A percentile compares a stretch with the other conserved stretches of the same genome.
Evolutionary conservation across 2,329 filamentous ascomycete species (phyloP).

Genomic region (Pseudogymnoascus verrucosus): DNA sequence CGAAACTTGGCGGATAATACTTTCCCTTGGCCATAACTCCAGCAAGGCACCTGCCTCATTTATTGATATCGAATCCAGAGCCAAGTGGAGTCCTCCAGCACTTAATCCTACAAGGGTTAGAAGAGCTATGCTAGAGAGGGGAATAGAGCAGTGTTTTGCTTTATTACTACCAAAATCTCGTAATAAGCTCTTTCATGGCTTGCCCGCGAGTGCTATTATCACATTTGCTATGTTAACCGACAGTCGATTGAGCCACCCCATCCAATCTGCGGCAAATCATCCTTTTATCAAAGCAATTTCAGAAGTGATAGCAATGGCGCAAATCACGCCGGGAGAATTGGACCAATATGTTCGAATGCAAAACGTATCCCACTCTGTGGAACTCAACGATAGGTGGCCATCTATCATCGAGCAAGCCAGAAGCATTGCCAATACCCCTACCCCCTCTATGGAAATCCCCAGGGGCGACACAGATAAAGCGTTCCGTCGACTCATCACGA

Average conservation of each 20-base stretch:
- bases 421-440: not conserved
- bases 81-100: not conserved
- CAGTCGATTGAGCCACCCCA: not conserved
- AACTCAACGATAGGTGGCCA: not conserved
- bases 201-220: slow-evolving; percentile 21
- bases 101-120: slow-evolving; percentile 10
- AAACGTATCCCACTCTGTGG: not conserved
- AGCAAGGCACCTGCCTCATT: not conserved
- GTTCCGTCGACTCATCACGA: not conserved
- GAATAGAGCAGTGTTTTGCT: slow-evolving; percentile 14
- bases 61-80: not conserved
- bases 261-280: not conserved
- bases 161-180: slow-evolving; percentile 18
- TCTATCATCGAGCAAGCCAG: slow-evolving; percentile 4
- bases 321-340: not conserved
- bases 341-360: slow-evolving; percentile 1
- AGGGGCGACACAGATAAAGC: slow-evolving; percentile 3
- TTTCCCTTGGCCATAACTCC: not conserved
- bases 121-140: slow-evolving; percentile 13
- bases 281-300: slow-evolving; percentile 4
- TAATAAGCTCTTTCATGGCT: slow-evolving; percentile 9
- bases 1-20: slow-evolving; percentile 20
- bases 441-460: not conserved
- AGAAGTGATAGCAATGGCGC: not conserved
- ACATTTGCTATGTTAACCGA: slow-evolving; percentile 20